Conservation (phyloP, 2,329 filamentous ascomycete genomes). For the Ophiocordyceps camponoti-leonardi region DNA sequence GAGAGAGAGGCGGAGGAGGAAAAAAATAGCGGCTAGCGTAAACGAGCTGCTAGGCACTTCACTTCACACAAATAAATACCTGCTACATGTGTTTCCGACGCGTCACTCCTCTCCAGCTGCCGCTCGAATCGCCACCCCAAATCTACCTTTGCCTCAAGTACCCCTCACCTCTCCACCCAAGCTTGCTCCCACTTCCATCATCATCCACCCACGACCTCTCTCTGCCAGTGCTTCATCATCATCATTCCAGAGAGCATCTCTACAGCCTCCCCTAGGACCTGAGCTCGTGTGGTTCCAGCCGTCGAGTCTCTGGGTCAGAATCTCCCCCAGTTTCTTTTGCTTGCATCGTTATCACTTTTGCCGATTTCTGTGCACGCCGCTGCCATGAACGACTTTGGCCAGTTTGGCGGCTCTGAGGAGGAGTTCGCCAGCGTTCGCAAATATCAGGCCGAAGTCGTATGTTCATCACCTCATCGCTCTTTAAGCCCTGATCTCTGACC, state of each 20-base stretch:
- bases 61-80: too few relatives aligned
- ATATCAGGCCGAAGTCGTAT: conserved; percentile 60
- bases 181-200: not conserved
- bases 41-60: too few relatives aligned
- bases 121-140: not conserved
- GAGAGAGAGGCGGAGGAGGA: not conserved
- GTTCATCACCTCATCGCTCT: conserved; percentile 1
- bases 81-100: not conserved
- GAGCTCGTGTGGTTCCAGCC: not conserved
- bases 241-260: not conserved
- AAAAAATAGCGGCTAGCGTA: not conserved
- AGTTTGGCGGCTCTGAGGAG: conserved; percentile 59
- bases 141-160: not conserved
- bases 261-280: not conserved
- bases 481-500: not conserved
- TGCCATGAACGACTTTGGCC: conserved; percentile 52
- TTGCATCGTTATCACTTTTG: not conserved
- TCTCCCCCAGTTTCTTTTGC: not conserved
- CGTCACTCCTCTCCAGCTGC: not conserved
- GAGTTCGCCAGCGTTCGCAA: conserved; percentile 71
- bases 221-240: not conserved
- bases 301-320: not conserved
- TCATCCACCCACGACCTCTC: not conserved
- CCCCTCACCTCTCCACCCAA: not conserved
- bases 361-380: conserved; percentile 1